Conservation (phyloP, 2,329 filamentous ascomycete species). For the Trichoderma koningiopsis region DNA sequence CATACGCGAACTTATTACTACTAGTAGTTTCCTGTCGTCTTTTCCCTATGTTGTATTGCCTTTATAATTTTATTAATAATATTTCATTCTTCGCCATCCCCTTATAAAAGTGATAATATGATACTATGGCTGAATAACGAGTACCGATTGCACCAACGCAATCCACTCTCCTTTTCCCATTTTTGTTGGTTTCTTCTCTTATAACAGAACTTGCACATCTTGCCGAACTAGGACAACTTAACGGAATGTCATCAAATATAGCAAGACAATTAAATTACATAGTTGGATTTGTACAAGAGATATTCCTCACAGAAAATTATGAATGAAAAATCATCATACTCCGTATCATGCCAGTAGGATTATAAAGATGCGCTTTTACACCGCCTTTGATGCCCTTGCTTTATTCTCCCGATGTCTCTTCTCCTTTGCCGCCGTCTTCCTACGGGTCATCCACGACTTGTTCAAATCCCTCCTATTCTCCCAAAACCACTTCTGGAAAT, state of each 20-base stretch:
- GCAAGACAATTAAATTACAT: not conserved
- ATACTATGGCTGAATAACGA: not conserved
- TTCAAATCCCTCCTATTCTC: conserved; percentile 66
- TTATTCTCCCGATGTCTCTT: conserved; percentile 68
- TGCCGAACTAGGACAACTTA: not conserved
- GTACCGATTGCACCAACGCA: not conserved
- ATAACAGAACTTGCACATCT: not conserved
- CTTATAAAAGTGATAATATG: not conserved
- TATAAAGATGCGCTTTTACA: conserved; percentile 31
- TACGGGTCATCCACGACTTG: conserved; percentile 65
- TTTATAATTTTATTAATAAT: not conserved
- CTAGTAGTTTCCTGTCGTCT: not conserved
- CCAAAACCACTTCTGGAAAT: conserved; percentile 71
- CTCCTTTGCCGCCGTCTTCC: conserved; percentile 65
- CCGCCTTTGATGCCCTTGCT: conserved; percentile 49
- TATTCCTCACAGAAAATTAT: not conserved
- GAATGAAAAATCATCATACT: not conserved
- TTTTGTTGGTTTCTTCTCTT: not conserved
- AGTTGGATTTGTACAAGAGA: not conserved
- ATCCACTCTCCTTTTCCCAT: not conserved
- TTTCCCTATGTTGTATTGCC: not conserved
- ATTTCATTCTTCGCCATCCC: not conserved
- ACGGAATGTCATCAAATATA: not conserved
- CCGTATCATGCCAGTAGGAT: not conserved
- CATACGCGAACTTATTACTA: not conserved